These are phyloP conservation scores for Komagataella pastoris DNA, from an alignment of 805 yeast species.

Conservation along the genomic window DNA sequence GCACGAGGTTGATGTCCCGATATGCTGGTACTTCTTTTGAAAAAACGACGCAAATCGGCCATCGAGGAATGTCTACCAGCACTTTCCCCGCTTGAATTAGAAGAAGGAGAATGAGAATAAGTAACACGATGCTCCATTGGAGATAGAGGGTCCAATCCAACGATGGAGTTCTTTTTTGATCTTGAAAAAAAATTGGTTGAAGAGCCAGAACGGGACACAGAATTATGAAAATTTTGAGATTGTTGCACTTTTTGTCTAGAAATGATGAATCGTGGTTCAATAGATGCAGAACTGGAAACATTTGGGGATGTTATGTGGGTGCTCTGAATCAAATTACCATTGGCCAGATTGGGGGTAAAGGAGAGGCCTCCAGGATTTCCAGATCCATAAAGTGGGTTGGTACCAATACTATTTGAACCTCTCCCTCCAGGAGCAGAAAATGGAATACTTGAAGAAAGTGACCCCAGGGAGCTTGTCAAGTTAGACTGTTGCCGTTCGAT, in stretches of 20 bases:
- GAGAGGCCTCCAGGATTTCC: conserved; percentile 1
- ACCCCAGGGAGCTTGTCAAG: conserved; percentile 19
- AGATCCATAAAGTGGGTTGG: neutral
- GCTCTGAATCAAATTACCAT: conserved; percentile 46
- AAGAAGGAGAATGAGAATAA: conserved; percentile 3
- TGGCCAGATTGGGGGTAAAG: conserved; percentile 30
- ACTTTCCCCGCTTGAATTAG: conserved; percentile 3
- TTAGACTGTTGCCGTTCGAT: neutral
- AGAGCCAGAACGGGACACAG: conserved; percentile 8
- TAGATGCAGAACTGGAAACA: conserved; percentile 37
- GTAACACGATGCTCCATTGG: conserved; percentile 17
- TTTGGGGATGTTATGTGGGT: conserved; percentile 62
- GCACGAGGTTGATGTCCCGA: neutral
- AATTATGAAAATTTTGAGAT: conserved; percentile 18
- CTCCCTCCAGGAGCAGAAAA: conserved; percentile 62
- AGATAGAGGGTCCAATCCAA: conserved; percentile 9
- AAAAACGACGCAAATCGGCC: conserved; percentile 66
- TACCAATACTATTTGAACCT: conserved; percentile 4
- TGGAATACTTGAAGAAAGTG: conserved; percentile 49
- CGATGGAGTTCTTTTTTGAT: conserved; percentile 25
- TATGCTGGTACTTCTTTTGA: conserved; percentile 21
- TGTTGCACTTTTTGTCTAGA: conserved; percentile 62
- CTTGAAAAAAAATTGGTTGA: conserved; percentile 35
- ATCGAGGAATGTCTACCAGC: conserved; percentile 57
- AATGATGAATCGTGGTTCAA: conserved; percentile 80